A percentile compares a stretch with the other conserved stretches of the same genome.
Evolutionary conservation across 1,284 basidiomycete genomes (phyloP).

Genomic region (Volvariella surrecta): DNA sequence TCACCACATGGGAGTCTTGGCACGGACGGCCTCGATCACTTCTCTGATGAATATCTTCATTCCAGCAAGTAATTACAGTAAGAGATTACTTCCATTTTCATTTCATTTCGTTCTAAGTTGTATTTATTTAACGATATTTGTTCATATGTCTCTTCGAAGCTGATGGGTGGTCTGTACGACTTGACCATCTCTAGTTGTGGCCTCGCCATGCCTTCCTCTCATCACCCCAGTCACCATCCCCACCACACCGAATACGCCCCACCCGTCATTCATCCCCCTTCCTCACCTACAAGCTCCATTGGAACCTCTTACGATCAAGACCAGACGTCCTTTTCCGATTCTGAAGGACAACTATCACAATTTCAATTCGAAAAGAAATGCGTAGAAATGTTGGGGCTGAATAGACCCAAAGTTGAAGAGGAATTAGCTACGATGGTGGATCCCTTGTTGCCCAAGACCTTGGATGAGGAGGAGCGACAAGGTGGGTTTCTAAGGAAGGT

Average conservation of each 20-base stretch:
- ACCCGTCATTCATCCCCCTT: slow-evolving; percentile 52
- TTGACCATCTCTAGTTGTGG: too few relatives aligned
- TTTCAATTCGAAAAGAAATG: slow-evolving; percentile 45
- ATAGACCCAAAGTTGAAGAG: slow-evolving; percentile 36
- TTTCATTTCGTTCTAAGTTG: too few relatives aligned
- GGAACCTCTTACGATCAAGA: slow-evolving; percentile 58
- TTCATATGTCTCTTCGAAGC: too few relatives aligned
- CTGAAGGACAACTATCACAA: slow-evolving; percentile 37
- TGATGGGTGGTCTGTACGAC: too few relatives aligned
- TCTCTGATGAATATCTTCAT: too few relatives aligned
- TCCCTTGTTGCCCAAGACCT: background rate
- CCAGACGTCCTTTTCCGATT: slow-evolving; percentile 48
- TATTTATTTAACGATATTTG: too few relatives aligned
- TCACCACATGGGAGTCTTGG: too few relatives aligned
- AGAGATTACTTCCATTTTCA: too few relatives aligned
- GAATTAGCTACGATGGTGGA: slow-evolving; percentile 15
- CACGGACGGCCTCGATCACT: too few relatives aligned
- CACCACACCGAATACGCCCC: slow-evolving; percentile 47
- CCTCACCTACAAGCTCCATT: slow-evolving; percentile 62
- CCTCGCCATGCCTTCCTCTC: slow-evolving; percentile 10
- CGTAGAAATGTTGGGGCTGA: slow-evolving; percentile 35
- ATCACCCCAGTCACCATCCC: slow-evolving; percentile 10
- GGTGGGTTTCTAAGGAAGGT: too few relatives aligned
- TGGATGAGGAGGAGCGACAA: too few relatives aligned
- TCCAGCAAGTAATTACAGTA: too few relatives aligned